Conservation (phyloP, 768 basidiomycete species). For the Coprinellus aureogranulatus region DNA sequence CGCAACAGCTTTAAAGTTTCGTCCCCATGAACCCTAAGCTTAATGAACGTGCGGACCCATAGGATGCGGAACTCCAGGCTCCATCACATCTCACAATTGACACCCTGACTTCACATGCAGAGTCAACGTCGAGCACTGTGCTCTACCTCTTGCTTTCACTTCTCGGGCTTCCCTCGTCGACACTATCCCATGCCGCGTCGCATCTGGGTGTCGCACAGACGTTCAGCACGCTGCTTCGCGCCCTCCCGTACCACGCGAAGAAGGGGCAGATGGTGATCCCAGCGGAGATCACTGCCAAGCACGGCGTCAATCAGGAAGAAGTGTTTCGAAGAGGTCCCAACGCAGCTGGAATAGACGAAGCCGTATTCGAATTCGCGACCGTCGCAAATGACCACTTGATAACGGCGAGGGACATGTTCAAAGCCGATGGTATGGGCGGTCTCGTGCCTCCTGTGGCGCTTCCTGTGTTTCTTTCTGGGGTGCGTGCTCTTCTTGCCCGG, state of each 20-base stretch:
- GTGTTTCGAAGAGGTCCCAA: conserved; percentile 59
- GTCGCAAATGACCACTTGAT: conserved; percentile 76
- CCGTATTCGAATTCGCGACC: conserved; percentile 81
- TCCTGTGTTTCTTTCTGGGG: conserved; percentile 72
- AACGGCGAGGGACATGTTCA: conserved; percentile 70
- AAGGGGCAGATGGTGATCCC: conserved; percentile 74
- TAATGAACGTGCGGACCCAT: conserved; percentile 12
- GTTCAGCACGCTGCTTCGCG: conserved; percentile 68
- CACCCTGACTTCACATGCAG: conserved; percentile 68
- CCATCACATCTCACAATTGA: conserved; percentile 66
- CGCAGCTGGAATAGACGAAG: conserved; percentile 66
- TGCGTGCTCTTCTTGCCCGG: conserved; percentile 39
- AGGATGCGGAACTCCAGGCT: conserved; percentile 67
- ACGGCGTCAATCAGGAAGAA: conserved; percentile 77
- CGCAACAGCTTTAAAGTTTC: conserved; percentile 6
- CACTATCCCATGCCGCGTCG: conserved; percentile 73
- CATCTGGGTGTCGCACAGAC: conserved; percentile 78
- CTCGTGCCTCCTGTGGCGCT: conserved; percentile 57
- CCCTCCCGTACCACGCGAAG: conserved; percentile 73
- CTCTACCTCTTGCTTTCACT: conserved; percentile 75
- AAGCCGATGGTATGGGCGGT: conserved; percentile 44
- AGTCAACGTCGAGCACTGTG: conserved; percentile 76
- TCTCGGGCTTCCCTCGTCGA: conserved; percentile 50
- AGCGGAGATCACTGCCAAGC: conserved; percentile 75
- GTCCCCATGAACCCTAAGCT: conserved; percentile 12